Percentiles rank a stretch among this genome's conserved stretches.
Evolutionary conservation across 169 alveolate genomes (phyloP).

Genomic region (Toxoplasma gondii): DNA sequence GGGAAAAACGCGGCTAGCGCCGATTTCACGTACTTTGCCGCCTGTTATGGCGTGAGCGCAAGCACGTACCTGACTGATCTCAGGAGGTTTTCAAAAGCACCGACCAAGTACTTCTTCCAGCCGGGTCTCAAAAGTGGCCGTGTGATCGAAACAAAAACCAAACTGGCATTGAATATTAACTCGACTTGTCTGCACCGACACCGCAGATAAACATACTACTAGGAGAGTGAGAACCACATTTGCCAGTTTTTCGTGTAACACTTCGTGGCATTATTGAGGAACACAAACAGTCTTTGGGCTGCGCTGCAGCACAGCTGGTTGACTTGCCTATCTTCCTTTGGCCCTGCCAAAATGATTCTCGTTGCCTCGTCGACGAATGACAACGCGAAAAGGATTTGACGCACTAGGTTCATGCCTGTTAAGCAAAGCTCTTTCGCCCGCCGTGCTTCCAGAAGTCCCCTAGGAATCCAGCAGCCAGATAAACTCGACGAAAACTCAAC

Average conservation of each 20-base stretch:
- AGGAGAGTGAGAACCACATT: background rate
- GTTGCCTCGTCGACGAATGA: slow-evolving; percentile 6
- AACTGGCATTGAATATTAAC: background rate
- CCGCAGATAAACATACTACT: background rate
- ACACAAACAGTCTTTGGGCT: background rate
- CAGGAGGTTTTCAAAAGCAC: slow-evolving; percentile 1
- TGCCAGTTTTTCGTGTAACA: background rate
- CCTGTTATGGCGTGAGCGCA: background rate
- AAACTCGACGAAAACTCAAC: background rate
- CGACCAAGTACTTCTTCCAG: slow-evolving; percentile 31
- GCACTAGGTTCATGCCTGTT: slow-evolving; percentile 21
- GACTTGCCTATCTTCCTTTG: slow-evolving; percentile 29
- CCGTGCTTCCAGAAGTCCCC: slow-evolving; percentile 24
- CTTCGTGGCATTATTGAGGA: background rate
- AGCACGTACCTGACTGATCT: background rate
- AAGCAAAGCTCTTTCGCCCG: background rate
- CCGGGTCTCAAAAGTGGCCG: slow-evolving; percentile 46
- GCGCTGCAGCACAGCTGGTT: background rate
- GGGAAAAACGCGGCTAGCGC: no score
- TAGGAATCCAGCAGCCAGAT: background rate
- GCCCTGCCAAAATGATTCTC: background rate
- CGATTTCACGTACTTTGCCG: no score
- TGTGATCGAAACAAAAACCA: background rate
- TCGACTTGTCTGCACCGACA: background rate
- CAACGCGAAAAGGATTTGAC: slow-evolving; percentile 12